Percentiles rank a stretch among this genome's conserved stretches.
These are phyloP conservation scores for Lipomyces chichibuensis DNA, from an alignment of 805 yeast species.

Conservation along the genomic window DNA sequence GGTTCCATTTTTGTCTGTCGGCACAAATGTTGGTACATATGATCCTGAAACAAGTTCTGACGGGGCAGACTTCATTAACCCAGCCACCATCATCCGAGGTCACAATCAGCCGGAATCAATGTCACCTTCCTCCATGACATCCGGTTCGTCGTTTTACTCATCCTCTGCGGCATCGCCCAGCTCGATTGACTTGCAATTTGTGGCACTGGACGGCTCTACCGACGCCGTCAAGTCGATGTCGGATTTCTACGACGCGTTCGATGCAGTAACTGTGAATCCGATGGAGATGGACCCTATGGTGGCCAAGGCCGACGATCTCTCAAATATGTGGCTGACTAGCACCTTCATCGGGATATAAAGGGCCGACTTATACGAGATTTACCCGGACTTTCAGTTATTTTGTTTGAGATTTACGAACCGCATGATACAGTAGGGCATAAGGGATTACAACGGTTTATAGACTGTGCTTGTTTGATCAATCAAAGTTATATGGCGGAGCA, in stretches of 20 bases:
- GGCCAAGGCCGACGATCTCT: slow-evolving; percentile 15
- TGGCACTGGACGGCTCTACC: background rate
- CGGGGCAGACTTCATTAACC: slow-evolving; percentile 11
- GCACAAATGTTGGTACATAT: background rate
- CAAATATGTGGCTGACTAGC: slow-evolving; percentile 27
- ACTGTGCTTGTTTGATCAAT: background rate
- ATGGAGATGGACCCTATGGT: slow-evolving; percentile 7
- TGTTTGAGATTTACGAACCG: background rate
- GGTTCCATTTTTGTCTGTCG: background rate
- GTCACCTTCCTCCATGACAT: slow-evolving; percentile 33
- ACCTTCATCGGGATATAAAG: slow-evolving; percentile 17
- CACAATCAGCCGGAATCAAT: slow-evolving; percentile 14
- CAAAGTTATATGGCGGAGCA: too few relatives aligned
- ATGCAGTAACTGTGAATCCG: slow-evolving; percentile 5
- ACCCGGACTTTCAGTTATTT: background rate
- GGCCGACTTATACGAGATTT: background rate
- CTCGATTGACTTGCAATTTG: slow-evolving; percentile 20
- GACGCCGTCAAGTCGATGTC: background rate
- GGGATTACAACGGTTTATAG: background rate
- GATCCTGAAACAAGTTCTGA: background rate
- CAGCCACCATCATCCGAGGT: slow-evolving; percentile 27
- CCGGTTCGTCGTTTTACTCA: slow-evolving; percentile 24
- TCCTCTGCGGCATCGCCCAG: slow-evolving; percentile 23
- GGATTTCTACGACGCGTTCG: background rate
- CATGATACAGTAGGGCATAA: background rate